Evolutionary conservation across 2,329 filamentous ascomycete genomes (phyloP).

Genomic region (Geosmithia morbida): DNA sequence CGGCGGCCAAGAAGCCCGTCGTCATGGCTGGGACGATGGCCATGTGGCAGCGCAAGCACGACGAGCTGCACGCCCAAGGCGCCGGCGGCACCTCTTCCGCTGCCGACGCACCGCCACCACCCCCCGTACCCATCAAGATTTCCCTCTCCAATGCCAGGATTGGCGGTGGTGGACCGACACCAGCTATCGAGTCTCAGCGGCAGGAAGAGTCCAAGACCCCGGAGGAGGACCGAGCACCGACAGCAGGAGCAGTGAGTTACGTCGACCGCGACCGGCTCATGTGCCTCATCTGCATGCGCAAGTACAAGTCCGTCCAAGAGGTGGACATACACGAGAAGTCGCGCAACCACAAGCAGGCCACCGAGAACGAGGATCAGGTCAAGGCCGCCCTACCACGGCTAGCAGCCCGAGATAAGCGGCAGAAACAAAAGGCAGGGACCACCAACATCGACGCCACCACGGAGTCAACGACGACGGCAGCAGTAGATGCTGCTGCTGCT

Average conservation of each 20-base stretch:
- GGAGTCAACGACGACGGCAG: too few species aligned
- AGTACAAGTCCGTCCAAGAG: constrained; percentile 27
- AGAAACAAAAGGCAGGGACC: constrained; percentile 14
- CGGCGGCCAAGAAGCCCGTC: constrained; percentile 19
- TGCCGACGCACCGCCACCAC: neutral
- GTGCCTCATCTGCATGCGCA: constrained; percentile 30
- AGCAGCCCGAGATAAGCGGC: constrained; percentile 21
- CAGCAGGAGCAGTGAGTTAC: constrained; percentile 17
- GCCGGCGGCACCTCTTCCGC: neutral
- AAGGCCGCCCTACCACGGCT: constrained; percentile 31
- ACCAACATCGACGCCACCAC: constrained; percentile 3
- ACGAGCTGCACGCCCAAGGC: constrained; percentile 18
- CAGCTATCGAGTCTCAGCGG: neutral
- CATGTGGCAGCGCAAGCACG: constrained; percentile 28
- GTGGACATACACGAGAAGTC: constrained; percentile 26
- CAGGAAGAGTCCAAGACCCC: neutral
- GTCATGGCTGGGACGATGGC: constrained; percentile 28
- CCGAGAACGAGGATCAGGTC: constrained; percentile 23
- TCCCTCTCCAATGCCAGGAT: constrained; percentile 14
- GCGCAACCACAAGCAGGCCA: constrained; percentile 24
- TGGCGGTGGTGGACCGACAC: constrained; percentile 1
- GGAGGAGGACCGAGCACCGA: too few species aligned
- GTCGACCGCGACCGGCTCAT: constrained; percentile 37
- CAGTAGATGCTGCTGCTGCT: too few species aligned
- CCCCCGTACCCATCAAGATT: constrained; percentile 12